A percentile compares a stretch with the other conserved stretches of the same genome.
Conservation (phyloP, 495 filamentous ascomycete species). For the Aspergillus hancockii region DNA sequence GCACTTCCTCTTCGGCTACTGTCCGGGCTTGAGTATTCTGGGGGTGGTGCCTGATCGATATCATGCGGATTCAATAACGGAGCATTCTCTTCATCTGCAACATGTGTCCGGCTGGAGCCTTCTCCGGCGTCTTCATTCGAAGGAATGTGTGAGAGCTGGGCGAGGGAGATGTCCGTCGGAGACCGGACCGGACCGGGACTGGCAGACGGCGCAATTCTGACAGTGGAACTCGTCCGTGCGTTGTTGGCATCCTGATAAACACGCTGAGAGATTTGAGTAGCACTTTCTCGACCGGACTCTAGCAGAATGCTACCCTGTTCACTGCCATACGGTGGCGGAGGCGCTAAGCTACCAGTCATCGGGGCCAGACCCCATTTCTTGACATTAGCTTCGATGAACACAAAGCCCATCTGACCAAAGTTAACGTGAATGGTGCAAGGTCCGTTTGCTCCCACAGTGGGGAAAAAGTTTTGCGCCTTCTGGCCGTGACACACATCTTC, state of each 20-base stretch:
- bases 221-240: conserved; percentile 49
- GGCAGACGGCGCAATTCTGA: conserved; percentile 66
- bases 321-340: conserved; percentile 93
- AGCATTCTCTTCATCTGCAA: conserved; percentile 30
- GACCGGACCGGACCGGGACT: conserved; percentile 89
- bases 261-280: conserved; percentile 56
- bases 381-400: conserved; percentile 98
- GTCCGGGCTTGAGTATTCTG: conserved; percentile 73
- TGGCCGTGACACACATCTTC: conserved; percentile 93
- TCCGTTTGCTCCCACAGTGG: conserved; percentile 90
- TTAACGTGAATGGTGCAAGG: conserved; percentile 93
- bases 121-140: conserved; percentile 78
- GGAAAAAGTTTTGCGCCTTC: conserved; percentile 95
- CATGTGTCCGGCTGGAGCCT: conserved; percentile 60
- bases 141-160: conserved; percentile 69
- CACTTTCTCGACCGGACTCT: conserved; percentile 75
- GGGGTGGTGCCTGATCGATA: conserved; percentile 51
- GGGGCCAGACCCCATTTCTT: conserved; percentile 99
- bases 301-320: conserved; percentile 95
- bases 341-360: conserved; percentile 91
- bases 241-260: conserved; percentile 52
- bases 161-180: conserved; percentile 96
- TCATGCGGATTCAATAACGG: conserved; percentile 37
- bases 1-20: conserved; percentile 58
- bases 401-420: conserved; percentile 95